Evolutionary conservation across 2,329 filamentous ascomycete genomes (phyloP), one percentile per base, ranked within the genome.

Genomic region (Bipolaris victoriae): DNA sequence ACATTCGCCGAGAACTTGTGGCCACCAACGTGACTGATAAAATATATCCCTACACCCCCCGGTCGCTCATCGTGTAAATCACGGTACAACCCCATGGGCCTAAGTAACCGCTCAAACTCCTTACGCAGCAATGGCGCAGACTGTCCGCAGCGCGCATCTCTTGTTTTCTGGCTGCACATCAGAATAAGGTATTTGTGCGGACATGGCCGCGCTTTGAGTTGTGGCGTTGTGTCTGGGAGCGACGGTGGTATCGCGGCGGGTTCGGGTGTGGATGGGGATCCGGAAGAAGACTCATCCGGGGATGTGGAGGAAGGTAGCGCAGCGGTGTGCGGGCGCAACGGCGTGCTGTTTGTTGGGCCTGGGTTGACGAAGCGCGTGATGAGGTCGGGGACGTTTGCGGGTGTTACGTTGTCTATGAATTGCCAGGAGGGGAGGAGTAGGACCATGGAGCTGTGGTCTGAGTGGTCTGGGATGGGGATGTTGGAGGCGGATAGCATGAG

Each of bases 1-100:
- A 98, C 87, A 70, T 99, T 99, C 26, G 95, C 95, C 45, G 89
- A 88, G 79, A 96, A 98, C 80, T 97, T 97, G 81, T 99, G 95
- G 0, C 95, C 95, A 26, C 95, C 95, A 2, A 97, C 92, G 72
- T 99, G 95, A 65, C 88, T 94, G 72, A 98, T 96, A 74, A 97
- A 98, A 79, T 97, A 97, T 63, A 99, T 91, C 0, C 92, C 94
- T 5, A 97, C 94, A 11, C 95, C 95, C 10, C 94, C 94, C 0
- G 93, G 92, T 56, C 95, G 81, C 75, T 92, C 88, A 74, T 99
- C 95, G 72, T 96, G 87, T 45, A 95, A 79, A 73, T 98, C 94
- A 29, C 95, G 88, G 76, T 90, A 93, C 18, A 99, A 79, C 0
- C 92, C 93, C 11, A 96, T 81, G 1, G 91, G 90, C 0, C 92